Conservation (phyloP, 2,329 filamentous ascomycete species). For the Trichoderma koningii region DNA sequence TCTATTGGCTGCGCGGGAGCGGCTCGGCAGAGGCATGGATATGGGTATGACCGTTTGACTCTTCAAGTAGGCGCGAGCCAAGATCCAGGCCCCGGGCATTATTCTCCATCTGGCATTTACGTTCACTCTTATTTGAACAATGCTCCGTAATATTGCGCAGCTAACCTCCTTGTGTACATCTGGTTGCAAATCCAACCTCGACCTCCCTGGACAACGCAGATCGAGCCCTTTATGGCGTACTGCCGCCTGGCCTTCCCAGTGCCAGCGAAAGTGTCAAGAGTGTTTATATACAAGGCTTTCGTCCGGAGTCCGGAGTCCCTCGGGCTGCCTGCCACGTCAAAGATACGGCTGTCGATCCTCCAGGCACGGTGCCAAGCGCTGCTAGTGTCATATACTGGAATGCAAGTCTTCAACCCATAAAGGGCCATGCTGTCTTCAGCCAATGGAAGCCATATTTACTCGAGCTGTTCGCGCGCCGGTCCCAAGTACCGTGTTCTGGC, state of each 20-base stretch:
- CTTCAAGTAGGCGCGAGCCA: slow-evolving; percentile 9
- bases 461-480: background rate
- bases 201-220: background rate
- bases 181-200: background rate
- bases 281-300: background rate
- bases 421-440: background rate
- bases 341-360: slow-evolving; percentile 3
- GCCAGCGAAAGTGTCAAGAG: background rate
- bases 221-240: background rate
- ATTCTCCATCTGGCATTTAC: slow-evolving; percentile 20
- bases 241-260: background rate
- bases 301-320: background rate
- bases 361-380: background rate
- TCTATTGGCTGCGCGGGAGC: slow-evolving; percentile 23
- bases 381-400: background rate
- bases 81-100: slow-evolving; percentile 22
- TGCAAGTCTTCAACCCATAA: background rate
- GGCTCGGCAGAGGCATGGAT: slow-evolving; percentile 23
- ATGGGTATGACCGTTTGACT: slow-evolving; percentile 6
- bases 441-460: background rate
- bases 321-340: background rate
- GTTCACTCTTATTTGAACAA: slow-evolving; percentile 24
- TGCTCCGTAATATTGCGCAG: slow-evolving; percentile 15
- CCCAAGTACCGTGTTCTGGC: background rate
- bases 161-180: background rate